phyloP scores from a whole-genome alignment of 2,329 filamentous ascomycete genomes.

The Stagonosporopsis cucurbitacearum region DNA sequence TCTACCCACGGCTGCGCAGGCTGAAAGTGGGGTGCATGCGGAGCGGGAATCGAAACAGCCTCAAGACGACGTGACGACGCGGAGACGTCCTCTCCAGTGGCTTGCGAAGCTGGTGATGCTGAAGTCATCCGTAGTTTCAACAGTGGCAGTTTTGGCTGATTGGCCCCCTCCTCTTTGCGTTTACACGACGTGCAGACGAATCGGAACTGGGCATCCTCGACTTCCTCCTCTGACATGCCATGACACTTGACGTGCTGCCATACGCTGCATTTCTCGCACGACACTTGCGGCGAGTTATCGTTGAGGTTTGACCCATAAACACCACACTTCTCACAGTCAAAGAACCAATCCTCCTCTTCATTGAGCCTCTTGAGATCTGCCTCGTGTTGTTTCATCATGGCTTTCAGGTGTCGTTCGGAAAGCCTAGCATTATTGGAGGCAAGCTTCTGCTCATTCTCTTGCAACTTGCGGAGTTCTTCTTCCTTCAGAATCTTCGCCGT shows the following conservation, averaged over 20 bases:
- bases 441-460: slow-evolving; percentile 72
- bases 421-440: slow-evolving; percentile 58
- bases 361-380: slow-evolving; percentile 75
- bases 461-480: slow-evolving; percentile 79
- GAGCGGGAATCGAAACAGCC: slow-evolving; percentile 32
- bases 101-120: slow-evolving; percentile 50
- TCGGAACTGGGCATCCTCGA: slow-evolving; percentile 77
- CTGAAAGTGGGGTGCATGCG: slow-evolving; percentile 29
- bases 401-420: slow-evolving; percentile 81
- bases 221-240: slow-evolving; percentile 76
- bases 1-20: slow-evolving; percentile 45
- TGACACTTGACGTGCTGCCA: slow-evolving; percentile 98
- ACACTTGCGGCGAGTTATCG: slow-evolving; percentile 90
- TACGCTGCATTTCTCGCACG: slow-evolving; percentile 90
- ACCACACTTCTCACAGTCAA: slow-evolving; percentile 89
- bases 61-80: slow-evolving; percentile 21
- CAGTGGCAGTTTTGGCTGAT: slow-evolving; percentile 66
- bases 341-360: slow-evolving; percentile 83
- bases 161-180: slow-evolving; percentile 68
- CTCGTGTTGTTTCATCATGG: slow-evolving; percentile 80
- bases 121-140: slow-evolving; percentile 65
- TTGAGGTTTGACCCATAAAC: slow-evolving; percentile 87
- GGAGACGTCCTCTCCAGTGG: slow-evolving; percentile 28
- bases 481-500: slow-evolving; percentile 82
- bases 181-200: slow-evolving; percentile 84